Conservation (phyloP, 176 grass and related monocot genomes). For the Lolium rigidum region DNA sequence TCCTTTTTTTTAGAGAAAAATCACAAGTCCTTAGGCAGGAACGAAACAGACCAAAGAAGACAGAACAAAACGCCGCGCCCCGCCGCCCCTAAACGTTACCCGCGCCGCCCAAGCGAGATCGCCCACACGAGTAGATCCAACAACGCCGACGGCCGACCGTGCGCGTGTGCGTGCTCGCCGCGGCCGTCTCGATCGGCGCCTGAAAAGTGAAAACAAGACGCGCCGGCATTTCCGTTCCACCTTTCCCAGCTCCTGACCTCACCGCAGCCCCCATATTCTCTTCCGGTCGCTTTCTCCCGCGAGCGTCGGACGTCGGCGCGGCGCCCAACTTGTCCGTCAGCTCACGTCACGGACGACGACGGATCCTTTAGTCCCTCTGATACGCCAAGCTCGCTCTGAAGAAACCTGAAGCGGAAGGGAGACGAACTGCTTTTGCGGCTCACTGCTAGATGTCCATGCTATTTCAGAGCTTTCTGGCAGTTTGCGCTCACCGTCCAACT, state of each 20-base stretch:
- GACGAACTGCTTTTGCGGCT: not conserved
- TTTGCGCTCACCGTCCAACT: constrained; percentile 22
- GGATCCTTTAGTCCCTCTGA: not conserved
- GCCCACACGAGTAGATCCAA: too few relatives aligned
- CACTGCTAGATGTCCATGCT: not conserved
- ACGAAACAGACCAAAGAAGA: too few relatives aligned
- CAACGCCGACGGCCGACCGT: too few relatives aligned
- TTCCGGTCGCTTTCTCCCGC: not conserved
- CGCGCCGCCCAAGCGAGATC: too few relatives aligned
- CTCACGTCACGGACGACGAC: not conserved
- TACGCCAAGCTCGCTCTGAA: not conserved
- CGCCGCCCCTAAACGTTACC: too few relatives aligned
- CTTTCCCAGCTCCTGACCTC: not conserved
- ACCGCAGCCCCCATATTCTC: not conserved
- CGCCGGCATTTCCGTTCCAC: not conserved
- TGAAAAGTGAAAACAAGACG: not conserved
- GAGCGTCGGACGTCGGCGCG: not conserved
- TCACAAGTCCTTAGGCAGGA: too few relatives aligned
- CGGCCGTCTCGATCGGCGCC: not conserved
- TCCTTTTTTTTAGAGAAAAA: too few relatives aligned
- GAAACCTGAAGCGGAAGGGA: too few relatives aligned
- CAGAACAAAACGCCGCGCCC: too few relatives aligned
- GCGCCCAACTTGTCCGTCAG: constrained; percentile 8
- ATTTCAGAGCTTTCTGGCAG: not conserved
- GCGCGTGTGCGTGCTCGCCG: not conserved